Conservation (phyloP, 345 rosid genomes). For the Acer yangbiense region DNA sequence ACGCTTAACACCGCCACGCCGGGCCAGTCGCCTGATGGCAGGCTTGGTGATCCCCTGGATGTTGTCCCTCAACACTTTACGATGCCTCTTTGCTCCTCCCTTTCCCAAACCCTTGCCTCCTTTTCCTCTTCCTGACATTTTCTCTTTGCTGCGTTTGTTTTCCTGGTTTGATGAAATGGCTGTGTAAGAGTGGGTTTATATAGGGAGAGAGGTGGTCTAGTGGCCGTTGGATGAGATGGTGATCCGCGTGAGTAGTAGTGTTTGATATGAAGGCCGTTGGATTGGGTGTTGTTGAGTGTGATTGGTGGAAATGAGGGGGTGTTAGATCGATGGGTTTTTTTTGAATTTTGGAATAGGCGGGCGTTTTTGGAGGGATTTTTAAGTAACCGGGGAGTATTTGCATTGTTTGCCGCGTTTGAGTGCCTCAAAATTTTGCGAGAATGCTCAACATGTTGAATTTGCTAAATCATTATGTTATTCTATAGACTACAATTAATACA, state of each 20-base stretch:
- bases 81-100: constrained; percentile 44
- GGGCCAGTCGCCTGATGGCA: constrained; percentile 33
- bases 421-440: neutral
- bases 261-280: constrained; percentile 3
- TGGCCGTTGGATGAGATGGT: constrained; percentile 22
- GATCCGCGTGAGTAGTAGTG: constrained; percentile 16
- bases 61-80: constrained; percentile 40
- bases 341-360: neutral
- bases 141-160: neutral
- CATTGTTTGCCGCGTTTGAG: constrained; percentile 9
- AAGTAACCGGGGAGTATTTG: neutral
- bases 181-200: neutral
- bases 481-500: no score
- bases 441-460: no score
- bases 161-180: neutral
- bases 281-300: neutral
- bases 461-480: no score
- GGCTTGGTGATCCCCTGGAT: constrained; percentile 37
- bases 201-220: neutral
- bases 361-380: neutral
- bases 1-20: constrained; percentile 43
- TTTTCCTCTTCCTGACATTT: constrained; percentile 44
- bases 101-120: constrained; percentile 43
- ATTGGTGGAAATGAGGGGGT: neutral
- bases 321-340: neutral